Evolutionary conservation across 345 rosid genomes (phyloP).

Genomic region (Sonneratia alba): DNA sequence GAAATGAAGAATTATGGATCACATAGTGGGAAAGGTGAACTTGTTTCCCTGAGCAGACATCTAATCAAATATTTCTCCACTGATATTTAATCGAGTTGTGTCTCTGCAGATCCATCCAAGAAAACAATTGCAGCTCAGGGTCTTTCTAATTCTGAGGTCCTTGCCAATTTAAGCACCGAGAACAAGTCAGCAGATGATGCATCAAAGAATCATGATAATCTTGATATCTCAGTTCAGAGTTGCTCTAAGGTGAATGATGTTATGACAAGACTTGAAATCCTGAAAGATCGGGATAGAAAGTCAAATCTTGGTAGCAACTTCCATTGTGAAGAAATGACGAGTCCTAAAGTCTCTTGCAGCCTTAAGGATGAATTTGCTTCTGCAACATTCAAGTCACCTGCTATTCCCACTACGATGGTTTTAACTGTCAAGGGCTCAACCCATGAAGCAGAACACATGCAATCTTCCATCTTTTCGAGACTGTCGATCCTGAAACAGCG

Average conservation of each 20-base stretch:
- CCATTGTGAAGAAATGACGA: neutral
- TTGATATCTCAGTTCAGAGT: slow-evolving; percentile 14
- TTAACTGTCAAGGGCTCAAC: neutral
- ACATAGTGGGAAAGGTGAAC: slow-evolving; percentile 6
- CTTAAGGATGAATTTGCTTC: neutral
- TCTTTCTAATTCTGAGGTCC: neutral
- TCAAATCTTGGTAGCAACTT: neutral
- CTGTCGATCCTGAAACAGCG: slow-evolving; percentile 1
- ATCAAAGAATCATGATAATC: slow-evolving; percentile 6
- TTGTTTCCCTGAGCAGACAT: neutral
- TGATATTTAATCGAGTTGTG: neutral
- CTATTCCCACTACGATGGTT: neutral
- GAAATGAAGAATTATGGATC: slow-evolving; percentile 39
- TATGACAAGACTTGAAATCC: slow-evolving; percentile 40
- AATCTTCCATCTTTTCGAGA: neutral
- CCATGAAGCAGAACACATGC: neutral
- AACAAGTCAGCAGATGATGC: slow-evolving; percentile 3
- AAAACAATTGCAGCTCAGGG: neutral
- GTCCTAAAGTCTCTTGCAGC: neutral
- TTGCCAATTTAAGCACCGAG: slow-evolving; percentile 3
- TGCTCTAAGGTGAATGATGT: slow-evolving; percentile 33
- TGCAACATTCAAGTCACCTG: neutral
- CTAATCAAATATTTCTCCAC: neutral
- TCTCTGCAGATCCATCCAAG: slow-evolving; percentile 3
- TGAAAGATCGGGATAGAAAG: slow-evolving; percentile 22